A percentile compares a stretch with the other conserved stretches of the same genome.
Conservation (phyloP, 768 basidiomycete genomes). For the Boletus vermiculosoides region DNA sequence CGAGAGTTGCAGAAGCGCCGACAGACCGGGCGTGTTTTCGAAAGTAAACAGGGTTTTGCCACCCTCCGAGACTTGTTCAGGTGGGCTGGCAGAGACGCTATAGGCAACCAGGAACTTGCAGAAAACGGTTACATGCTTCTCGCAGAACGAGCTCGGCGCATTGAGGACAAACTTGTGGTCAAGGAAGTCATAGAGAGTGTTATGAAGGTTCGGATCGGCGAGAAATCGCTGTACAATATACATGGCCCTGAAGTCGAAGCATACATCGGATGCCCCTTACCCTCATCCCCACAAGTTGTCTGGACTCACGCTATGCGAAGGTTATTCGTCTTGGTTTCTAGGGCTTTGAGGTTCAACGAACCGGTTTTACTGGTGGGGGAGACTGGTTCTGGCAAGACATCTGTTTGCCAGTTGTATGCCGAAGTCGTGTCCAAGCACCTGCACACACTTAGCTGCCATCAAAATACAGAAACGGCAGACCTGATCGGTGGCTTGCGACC, state of each 20-base stretch:
- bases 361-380: slow-evolving; percentile 95
- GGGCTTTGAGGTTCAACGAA: slow-evolving; percentile 88
- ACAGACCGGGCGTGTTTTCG: slow-evolving; percentile 89
- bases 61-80: slow-evolving; percentile 96
- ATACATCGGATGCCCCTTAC: slow-evolving; percentile 57
- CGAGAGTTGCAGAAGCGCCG: slow-evolving; percentile 89
- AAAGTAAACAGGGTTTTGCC: slow-evolving; percentile 95
- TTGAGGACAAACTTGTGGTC: slow-evolving; percentile 84
- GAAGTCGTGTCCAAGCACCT: slow-evolving; percentile 59
- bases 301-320: slow-evolving; percentile 96
- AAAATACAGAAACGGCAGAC: slow-evolving; percentile 98
- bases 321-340: slow-evolving; percentile 76
- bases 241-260: slow-evolving; percentile 41
- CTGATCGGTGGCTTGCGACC: slow-evolving; percentile 92
- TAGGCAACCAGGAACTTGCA: slow-evolving; percentile 89
- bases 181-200: slow-evolving; percentile 89
- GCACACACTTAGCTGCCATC: slow-evolving; percentile 87
- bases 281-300: slow-evolving; percentile 53
- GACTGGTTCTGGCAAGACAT: slow-evolving; percentile 97
- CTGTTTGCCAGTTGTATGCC: slow-evolving; percentile 89
- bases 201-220: slow-evolving; percentile 86
- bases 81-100: slow-evolving; percentile 90
- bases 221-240: slow-evolving; percentile 62
- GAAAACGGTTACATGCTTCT: slow-evolving; percentile 97
- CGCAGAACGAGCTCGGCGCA: slow-evolving; percentile 82